Evolutionary conservation across 768 basidiomycete genomes (phyloP).

Genomic region (Stropharia rugosoannulata): DNA sequence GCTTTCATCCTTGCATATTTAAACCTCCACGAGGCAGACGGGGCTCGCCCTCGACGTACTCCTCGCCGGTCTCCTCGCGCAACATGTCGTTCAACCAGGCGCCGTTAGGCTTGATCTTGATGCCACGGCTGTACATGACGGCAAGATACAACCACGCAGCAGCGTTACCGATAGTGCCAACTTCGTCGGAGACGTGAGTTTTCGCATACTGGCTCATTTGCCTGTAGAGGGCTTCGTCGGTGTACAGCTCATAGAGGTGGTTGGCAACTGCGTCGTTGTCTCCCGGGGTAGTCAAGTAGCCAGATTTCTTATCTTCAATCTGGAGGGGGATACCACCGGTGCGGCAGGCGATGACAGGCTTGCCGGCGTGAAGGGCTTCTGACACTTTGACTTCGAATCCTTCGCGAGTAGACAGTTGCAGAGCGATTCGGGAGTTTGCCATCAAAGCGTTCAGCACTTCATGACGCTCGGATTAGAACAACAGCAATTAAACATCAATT

Average conservation of each 20-base stretch:
- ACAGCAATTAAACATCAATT: conserved; percentile 32
- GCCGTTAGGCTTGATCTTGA: conserved; percentile 77
- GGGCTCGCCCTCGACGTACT: conserved; percentile 66
- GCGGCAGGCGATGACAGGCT: conserved; percentile 78
- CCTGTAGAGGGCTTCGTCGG: conserved; percentile 66
- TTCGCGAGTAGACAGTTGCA: conserved; percentile 91
- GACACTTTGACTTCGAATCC: conserved; percentile 98
- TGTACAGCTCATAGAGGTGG: conserved; percentile 76
- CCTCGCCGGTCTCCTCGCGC: conserved; percentile 72
- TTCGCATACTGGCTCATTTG: conserved; percentile 65
- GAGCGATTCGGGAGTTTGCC: conserved; percentile 85
- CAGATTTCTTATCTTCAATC: conserved; percentile 83
- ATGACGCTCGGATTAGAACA: conserved; percentile 1
- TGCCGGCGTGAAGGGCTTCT: conserved; percentile 89
- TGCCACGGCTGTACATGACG: conserved; percentile 75
- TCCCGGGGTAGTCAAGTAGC: conserved; percentile 77
- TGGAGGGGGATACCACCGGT: conserved; percentile 97
- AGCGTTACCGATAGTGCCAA: conserved; percentile 80
- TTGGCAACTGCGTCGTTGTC: conserved; percentile 76
- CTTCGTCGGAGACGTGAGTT: conserved; percentile 82
- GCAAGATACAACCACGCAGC: conserved; percentile 64
- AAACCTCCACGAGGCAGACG: conserved; percentile 64
- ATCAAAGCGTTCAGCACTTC: conserved; percentile 84
- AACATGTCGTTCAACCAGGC: conserved; percentile 85
- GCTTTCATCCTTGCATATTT: conserved; percentile 49